phyloP scores from a whole-genome alignment of 192 early-diverging fungal species.

The Rhizophlyctis rosea region DNA sequence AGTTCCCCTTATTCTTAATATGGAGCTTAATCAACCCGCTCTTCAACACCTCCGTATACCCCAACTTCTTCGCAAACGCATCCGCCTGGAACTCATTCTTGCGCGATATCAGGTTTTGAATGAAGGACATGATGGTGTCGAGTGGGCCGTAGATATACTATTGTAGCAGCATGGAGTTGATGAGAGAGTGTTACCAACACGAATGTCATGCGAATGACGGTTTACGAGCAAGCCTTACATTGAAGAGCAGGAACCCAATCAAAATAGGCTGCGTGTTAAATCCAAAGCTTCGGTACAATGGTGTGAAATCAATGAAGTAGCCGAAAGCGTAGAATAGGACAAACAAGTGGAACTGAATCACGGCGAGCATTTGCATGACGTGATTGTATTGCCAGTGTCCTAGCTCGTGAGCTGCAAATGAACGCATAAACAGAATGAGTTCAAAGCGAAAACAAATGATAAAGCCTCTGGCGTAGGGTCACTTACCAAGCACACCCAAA shows the following conservation, averaged over 20 bases:
- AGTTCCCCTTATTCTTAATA: constrained; percentile 80
- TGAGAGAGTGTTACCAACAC: background rate
- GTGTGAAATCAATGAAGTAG: constrained; percentile 70
- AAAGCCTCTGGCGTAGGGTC: background rate
- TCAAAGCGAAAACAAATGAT: constrained; percentile 1
- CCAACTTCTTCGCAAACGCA: constrained; percentile 79
- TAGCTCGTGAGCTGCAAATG: constrained; percentile 92
- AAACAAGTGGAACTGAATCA: constrained; percentile 76
- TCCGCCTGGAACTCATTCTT: constrained; percentile 94
- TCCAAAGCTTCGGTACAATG: constrained; percentile 86
- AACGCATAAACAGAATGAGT: too few relatives aligned
- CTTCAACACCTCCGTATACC: constrained; percentile 68
- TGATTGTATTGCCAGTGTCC: constrained; percentile 94
- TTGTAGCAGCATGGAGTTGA: background rate
- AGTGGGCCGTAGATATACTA: constrained; percentile 75
- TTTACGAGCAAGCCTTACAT: constrained; percentile 40
- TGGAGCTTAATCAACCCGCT: constrained; percentile 86
- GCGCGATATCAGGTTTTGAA: constrained; percentile 75
- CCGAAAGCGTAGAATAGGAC: constrained; percentile 48
- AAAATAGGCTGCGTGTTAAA: constrained; percentile 72
- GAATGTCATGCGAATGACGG: too few relatives aligned
- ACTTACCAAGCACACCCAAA: constrained; percentile 83
- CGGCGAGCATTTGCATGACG: constrained; percentile 68
- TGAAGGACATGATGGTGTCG: constrained; percentile 70
- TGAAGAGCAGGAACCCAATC: constrained; percentile 90